Evolutionary conservation across 2,329 filamentous ascomycete species (phyloP), one percentile per base, ranked within the genome.

Genomic region (Fusarium humuli): DNA sequence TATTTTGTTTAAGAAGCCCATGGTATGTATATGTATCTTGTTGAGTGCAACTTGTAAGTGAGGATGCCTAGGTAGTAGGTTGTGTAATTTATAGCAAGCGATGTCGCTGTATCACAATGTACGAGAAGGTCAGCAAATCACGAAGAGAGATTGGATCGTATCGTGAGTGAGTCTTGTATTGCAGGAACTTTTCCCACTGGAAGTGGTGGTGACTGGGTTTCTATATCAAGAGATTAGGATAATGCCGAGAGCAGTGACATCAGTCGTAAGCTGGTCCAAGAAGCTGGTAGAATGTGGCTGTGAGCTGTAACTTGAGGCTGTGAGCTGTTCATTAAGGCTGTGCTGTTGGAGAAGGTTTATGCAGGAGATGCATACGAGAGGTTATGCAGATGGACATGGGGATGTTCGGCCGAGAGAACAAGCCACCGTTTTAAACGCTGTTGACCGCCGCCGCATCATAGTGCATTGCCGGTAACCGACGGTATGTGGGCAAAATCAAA

Each of bases 261-360:
- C 48, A 61, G 41, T n/a, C 27, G 27, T n/a, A 27, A 57, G 49
- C 29, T 22, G 34, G 34, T 37, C 34, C 9, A 18, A n/a, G 34
- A 27, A 49, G 49, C 18, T 10, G 16, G 34, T 44, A 53, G 42
- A 12, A 29, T 66, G 63, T 66, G 62, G 63, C 62, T 66, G 55
- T 67, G 48, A 61, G 25, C 29, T 52, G 16, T 8, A n/a, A n/a
- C n/a, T n/a, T n/a, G n/a, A n/a, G n/a, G n/a, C 34, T 30, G 12
- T 30, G 29, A 30, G 29, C 29, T 30, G 29, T 13, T 14, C 13
- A 40, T 46, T 48, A 61, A 50, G 62, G 54, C 61, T 56, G 52
- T 67, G 63, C 47, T 29, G 7, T 25, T 13, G 7, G 18, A 7
- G 22, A 14, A 16, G 13, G 22, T 47, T 61, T 62, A 44, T 62